A percentile compares a stretch with the other conserved stretches of the same genome.
Conservation (phyloP, 441 rosid genomes). For the Gossypium laxum region DNA sequence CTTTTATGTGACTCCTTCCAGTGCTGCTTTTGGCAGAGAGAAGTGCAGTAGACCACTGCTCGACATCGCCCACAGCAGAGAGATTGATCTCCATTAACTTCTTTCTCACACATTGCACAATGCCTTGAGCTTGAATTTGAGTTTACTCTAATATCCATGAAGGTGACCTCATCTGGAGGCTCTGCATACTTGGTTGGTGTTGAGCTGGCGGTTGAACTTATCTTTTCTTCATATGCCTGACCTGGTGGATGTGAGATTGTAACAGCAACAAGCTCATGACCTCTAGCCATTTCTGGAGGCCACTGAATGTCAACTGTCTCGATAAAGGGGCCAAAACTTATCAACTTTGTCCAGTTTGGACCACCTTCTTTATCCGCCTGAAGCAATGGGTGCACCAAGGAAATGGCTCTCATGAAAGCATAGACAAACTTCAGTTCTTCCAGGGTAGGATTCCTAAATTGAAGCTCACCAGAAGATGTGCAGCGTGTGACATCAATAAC, state of each 20-base stretch:
- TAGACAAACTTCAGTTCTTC: conserved; percentile 62
- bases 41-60: conserved; percentile 29
- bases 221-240: conserved; percentile 45
- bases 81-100: conserved; percentile 29
- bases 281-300: conserved; percentile 51
- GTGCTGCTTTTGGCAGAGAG: conserved; percentile 38
- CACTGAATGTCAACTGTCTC: conserved; percentile 70
- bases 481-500: conserved; percentile 52
- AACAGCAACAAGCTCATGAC: conserved; percentile 51
- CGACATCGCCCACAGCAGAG: conserved; percentile 29
- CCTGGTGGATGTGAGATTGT: conserved; percentile 56
- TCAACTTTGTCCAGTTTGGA: conserved; percentile 33
- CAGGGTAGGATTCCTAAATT: conserved; percentile 45
- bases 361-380: conserved; percentile 42
- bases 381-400: conserved; percentile 55
- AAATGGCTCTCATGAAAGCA: conserved; percentile 52
- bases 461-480: conserved; percentile 37
- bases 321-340: conserved; percentile 48
- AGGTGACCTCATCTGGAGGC: conserved; percentile 26
- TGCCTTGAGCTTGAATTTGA: conserved; percentile 23
- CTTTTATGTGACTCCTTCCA: conserved; percentile 35
- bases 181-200: conserved; percentile 39
- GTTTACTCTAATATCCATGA: conserved; percentile 25
- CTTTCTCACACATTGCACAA: conserved; percentile 35
- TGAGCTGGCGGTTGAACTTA: conserved; percentile 31